These are phyloP conservation scores for Allium cepa DNA, from an alignment of 106 monocot genomes.

Conservation along the genomic window DNA sequence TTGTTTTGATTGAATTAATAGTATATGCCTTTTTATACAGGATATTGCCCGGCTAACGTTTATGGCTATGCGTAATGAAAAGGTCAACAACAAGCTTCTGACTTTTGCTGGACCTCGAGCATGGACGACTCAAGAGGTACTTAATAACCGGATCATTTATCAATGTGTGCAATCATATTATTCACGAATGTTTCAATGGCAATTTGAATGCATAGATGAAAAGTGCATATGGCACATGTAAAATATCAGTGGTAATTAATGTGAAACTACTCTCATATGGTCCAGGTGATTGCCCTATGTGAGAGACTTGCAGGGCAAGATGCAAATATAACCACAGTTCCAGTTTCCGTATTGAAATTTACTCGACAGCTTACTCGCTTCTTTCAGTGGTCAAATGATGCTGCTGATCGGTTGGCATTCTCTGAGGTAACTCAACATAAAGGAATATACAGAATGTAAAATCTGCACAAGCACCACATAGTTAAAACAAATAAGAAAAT, in stretches of 20 bases:
- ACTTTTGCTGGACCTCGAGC: slow-evolving; percentile 98
- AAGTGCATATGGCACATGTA: no score
- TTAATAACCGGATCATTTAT: neutral
- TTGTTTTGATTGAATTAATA: neutral
- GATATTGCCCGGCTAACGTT: slow-evolving; percentile 94
- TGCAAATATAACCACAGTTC: slow-evolving; percentile 97
- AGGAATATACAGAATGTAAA: no score
- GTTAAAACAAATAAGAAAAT: no score
- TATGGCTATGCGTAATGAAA: slow-evolving; percentile 93
- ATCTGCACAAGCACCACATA: no score
- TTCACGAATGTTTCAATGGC: no score
- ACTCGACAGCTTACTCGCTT: slow-evolving; percentile 84
- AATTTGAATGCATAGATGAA: no score
- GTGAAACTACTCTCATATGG: slow-evolving; percentile 11
- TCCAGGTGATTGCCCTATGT: slow-evolving; percentile 92
- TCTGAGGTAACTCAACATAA: slow-evolving; percentile 51
- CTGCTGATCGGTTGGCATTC: slow-evolving; percentile 95
- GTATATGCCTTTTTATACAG: slow-evolving; percentile 23
- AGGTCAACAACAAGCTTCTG: slow-evolving; percentile 52
- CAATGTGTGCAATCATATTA: no score
- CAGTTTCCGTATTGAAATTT: slow-evolving; percentile 80
- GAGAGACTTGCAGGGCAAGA: slow-evolving; percentile 99
- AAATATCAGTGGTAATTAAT: neutral
- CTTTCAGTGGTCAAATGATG: slow-evolving; percentile 99
- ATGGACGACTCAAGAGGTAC: slow-evolving; percentile 99